Base-by-base conservation (phyloP, 1,139 yeast genomes). In the Meyerozyma elateridarum region DNA sequence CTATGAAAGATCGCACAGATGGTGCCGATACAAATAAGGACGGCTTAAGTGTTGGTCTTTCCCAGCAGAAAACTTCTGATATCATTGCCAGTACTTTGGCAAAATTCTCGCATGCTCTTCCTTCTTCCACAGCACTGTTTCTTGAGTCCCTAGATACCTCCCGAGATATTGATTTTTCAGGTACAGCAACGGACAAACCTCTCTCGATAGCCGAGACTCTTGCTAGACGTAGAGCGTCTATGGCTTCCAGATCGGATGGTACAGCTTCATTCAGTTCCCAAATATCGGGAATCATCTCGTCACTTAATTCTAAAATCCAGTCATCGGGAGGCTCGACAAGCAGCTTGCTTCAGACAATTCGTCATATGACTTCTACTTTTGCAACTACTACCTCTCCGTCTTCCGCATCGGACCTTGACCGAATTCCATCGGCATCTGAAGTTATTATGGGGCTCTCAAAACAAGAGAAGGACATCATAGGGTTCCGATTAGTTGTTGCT, bases 151-250 rank as follows among this genome's bases (percentile, higher is more conserved):
- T 46, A 8, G 43, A 46, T 15, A 34, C 46, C 11, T 42, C 48
- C n/a, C 39, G 38, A 29, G 42, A 38, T 18, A 41, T 41, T 6
- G 37, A 39, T 11, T 34, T 38, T 27, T 15, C 31, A 15, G 11
- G 29, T 5, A 12, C 31, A 6, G 28, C 31, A 22, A 58, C 52
- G 31, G 51, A 51, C 25, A 55, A 57, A 32, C 47, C 63, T 38
- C 45, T 75, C 32, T 71, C 85, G 0, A 79, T 80, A 27, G 85
- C 85, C 0, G 82, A 79, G 42, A 74, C 85, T 1, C 56, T 80
- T 39, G 83, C 83, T 1, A 48, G 70, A 31, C 76, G 79, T 34
- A 57, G 84, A 27, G 62, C 75, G 0, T 51, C 62, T 5, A 57
- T 59, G 51, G 22, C 31, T 15, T 25, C 40, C n/a, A 39, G 37